Conservation (phyloP, 805 yeast genomes). For the Cyberlindnera veronae region DNA sequence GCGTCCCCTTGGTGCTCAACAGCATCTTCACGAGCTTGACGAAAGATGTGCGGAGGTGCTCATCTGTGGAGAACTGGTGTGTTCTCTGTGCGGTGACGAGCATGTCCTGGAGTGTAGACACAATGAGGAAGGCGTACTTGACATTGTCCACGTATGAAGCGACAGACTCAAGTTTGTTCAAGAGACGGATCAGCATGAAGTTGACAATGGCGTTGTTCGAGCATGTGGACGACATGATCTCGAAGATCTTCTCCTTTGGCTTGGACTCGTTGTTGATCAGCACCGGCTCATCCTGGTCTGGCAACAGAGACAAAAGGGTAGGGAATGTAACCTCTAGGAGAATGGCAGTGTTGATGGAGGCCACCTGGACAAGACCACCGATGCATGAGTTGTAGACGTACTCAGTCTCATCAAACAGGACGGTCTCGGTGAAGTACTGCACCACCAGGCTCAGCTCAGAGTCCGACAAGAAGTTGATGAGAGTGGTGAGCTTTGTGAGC, state of each 20-base stretch:
- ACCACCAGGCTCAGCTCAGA: conserved; percentile 62
- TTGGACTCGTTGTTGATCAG: conserved; percentile 25
- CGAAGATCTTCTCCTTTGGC: conserved; percentile 26
- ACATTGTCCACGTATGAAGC: conserved; percentile 6
- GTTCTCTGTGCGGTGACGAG: conserved; percentile 22
- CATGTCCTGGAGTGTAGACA: conserved; percentile 19
- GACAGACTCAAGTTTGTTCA: conserved; percentile 29
- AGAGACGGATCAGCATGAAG: conserved; percentile 35
- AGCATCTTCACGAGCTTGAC: conserved; percentile 14
- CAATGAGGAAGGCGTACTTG: conserved; percentile 18
- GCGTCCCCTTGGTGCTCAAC: conserved; percentile 6
- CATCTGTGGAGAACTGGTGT: conserved; percentile 21
- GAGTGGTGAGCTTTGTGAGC: conserved; percentile 50
- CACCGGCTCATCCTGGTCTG: conserved; percentile 35
- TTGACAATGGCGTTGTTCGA: conserved; percentile 34
- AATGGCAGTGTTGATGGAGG: conserved; percentile 35
- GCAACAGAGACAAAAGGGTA: conserved; percentile 46
- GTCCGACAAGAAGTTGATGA: conserved; percentile 44
- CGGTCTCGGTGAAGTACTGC: conserved; percentile 60
- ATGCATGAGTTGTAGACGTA: conserved; percentile 51
- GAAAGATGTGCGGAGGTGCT: conserved; percentile 17
- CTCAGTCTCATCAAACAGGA: conserved; percentile 48
- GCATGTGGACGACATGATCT: conserved; percentile 27
- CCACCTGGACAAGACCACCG: conserved; percentile 47
- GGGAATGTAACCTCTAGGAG: conserved; percentile 53